phyloP scores from a whole-genome alignment of 768 basidiomycete genomes.

The Podaxis sp. region DNA sequence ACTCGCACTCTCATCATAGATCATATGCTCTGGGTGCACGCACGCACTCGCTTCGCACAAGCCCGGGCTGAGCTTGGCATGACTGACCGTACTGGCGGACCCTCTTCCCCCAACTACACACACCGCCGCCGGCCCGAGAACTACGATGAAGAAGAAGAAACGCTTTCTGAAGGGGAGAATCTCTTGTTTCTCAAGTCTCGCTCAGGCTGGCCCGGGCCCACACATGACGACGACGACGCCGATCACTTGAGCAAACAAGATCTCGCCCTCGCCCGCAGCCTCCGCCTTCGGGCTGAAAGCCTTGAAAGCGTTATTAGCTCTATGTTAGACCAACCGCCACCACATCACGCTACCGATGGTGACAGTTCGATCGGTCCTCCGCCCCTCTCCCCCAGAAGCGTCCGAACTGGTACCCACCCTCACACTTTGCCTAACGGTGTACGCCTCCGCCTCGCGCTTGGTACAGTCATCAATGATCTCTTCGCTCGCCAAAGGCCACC shows the following conservation, averaged over 20 bases:
- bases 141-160: conserved; percentile 73
- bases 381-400: conserved; percentile 47
- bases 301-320: conserved; percentile 79
- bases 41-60: conserved; percentile 61
- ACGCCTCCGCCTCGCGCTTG: conserved; percentile 70
- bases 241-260: conserved; percentile 56
- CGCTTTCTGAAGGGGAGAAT: conserved; percentile 63
- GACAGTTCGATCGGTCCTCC: conserved; percentile 48
- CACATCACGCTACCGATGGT: conserved; percentile 52
- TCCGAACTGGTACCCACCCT: conserved; percentile 35
- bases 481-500: conserved; percentile 72
- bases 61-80: conserved; percentile 84
- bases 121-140: conserved; percentile 71
- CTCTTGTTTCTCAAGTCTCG: conserved; percentile 48
- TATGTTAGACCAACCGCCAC: conserved; percentile 80
- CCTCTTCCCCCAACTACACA: conserved; percentile 54
- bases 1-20: conserved; percentile 86
- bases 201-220: conserved; percentile 39
- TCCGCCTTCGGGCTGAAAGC: conserved; percentile 74
- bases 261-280: conserved; percentile 55
- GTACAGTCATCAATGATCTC: conserved; percentile 77
- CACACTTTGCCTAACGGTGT: conserved; percentile 80
- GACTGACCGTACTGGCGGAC: conserved; percentile 77
- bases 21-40: conserved; percentile 84
- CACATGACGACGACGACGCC: conserved; percentile 58